A percentile compares a stretch with the other conserved stretches of the same genome.
These are phyloP conservation scores for Alternaria consortialis DNA, from an alignment of 2,329 filamentous ascomycete genomes.

Conservation along the genomic window DNA sequence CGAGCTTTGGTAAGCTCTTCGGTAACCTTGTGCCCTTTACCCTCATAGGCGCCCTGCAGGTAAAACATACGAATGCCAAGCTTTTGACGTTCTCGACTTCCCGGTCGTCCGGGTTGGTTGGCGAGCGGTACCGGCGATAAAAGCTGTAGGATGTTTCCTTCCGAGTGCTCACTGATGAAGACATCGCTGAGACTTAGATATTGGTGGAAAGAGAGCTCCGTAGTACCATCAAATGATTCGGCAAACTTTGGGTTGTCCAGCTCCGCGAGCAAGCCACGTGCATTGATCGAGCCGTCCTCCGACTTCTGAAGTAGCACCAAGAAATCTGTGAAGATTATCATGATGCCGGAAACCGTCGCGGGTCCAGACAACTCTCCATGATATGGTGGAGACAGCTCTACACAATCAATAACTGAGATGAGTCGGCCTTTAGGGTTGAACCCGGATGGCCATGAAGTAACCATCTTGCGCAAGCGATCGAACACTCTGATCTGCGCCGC, in stretches of 20 bases:
- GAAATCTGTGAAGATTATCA: constrained; percentile 86
- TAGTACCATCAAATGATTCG: constrained; percentile 42
- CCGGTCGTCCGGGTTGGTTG: constrained; percentile 41
- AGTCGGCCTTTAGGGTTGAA: constrained; percentile 79
- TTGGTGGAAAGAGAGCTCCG: constrained; percentile 78
- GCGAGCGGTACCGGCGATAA: constrained; percentile 60
- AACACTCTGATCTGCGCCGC: constrained; percentile 76
- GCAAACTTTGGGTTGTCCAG: constrained; percentile 75
- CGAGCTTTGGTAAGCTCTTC: constrained; percentile 89
- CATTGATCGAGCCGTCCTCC: constrained; percentile 68
- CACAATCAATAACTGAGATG: constrained; percentile 80
- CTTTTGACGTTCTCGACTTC: constrained; percentile 42
- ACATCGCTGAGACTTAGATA: constrained; percentile 75
- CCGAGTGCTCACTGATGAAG: constrained; percentile 72
- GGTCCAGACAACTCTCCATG: constrained; percentile 58
- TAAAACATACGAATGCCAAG: constrained; percentile 63
- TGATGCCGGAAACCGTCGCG: constrained; percentile 67
- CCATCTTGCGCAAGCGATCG: constrained; percentile 76
- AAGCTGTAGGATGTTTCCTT: constrained; percentile 73
- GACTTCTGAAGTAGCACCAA: constrained; percentile 80
- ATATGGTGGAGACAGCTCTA: constrained; percentile 79
- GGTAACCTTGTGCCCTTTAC: constrained; percentile 76
- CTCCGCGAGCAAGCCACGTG: constrained; percentile 81
- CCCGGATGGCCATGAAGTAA: constrained; percentile 78
- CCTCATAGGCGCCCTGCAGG: constrained; percentile 78